Evolutionary conservation across 164 flowering plant genomes (phyloP), one percentile per base, ranked within the genome.

Genomic region (Vitis riparia): DNA sequence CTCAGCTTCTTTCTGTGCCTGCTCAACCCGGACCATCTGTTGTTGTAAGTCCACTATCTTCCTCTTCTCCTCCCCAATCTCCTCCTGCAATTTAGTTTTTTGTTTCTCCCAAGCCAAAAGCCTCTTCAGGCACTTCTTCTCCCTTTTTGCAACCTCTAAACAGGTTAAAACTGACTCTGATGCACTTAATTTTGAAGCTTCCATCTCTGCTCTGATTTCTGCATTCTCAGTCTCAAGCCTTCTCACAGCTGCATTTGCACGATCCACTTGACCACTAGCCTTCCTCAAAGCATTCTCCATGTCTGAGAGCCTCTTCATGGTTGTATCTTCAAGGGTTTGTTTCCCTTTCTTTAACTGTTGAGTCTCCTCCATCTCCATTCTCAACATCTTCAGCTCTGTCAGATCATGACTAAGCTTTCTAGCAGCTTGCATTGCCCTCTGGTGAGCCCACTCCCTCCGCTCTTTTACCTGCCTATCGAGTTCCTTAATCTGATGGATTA

Each of bases 401-500:
- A 92, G 77, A 69, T 96, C 99, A 80, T 75, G 72, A 65, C 95
- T 90, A 9, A 96, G 92, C 86, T 84, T 96, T 81, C 82, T 88
- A 27, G 99, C 99, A 75, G 98, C 99, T 83, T 93, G 98, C 95
- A 96, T 82, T 63, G 99, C 99, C 82, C 88, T 96, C 79, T 93
- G 84, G 37, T 92, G 97, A 3, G 99, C 99, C 99, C 99, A 96
- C 19, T 93, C 99, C 70, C 84, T 93, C 47, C 97, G 74, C 71
- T 93, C 98, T 80, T 89, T 87, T 56, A 88, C 86, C 66, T 90
- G 97, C 62, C 56, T 88, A 77, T 88, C 97, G 1, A 96, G 83
- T 53, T 91, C 97, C 80, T 87, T 86, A 51, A 93, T 81, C 80
- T 91, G 94, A 76, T 88, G 84, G 53, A 85, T 68, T 67, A 93